Percentiles rank a stretch among this genome's conserved stretches.
Evolutionary conservation across 208 protist species (phyloP).

Genomic region (Strigomonas culicis): DNA sequence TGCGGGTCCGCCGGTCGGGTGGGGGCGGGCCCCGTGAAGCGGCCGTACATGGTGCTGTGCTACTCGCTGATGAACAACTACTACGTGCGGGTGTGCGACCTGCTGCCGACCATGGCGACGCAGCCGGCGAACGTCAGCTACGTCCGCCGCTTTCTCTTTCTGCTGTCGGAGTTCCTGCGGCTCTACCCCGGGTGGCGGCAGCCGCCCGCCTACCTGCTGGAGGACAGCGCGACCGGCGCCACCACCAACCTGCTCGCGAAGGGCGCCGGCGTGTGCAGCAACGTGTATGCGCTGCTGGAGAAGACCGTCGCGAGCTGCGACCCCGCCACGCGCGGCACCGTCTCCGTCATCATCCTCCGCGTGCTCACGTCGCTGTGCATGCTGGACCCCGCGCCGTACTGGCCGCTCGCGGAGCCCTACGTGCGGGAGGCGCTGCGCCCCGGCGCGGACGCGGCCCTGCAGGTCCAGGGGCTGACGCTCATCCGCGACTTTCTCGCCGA

Average conservation of each 20-base stretch:
- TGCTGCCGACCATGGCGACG: slow-evolving; percentile 41
- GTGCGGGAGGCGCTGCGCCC: slow-evolving; percentile 40
- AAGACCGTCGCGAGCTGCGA: slow-evolving; percentile 38
- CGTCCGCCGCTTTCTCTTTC: slow-evolving; percentile 81
- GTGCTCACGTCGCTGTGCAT: slow-evolving; percentile 79
- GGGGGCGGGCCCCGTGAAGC: slow-evolving; percentile 33
- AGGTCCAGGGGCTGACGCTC: slow-evolving; percentile 66
- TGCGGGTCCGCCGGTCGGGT: slow-evolving; percentile 38
- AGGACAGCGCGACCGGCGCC: slow-evolving; percentile 17
- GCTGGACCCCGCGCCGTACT: slow-evolving; percentile 67
- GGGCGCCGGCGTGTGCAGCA: slow-evolving; percentile 62
- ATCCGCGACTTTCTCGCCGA: slow-evolving; percentile 82
- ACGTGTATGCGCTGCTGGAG: slow-evolving; percentile 57
- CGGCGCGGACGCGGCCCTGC: slow-evolving; percentile 26
- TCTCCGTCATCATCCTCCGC: slow-evolving; percentile 62
- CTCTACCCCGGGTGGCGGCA: slow-evolving; percentile 75
- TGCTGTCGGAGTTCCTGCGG: slow-evolving; percentile 84
- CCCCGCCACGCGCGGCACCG: slow-evolving; percentile 16
- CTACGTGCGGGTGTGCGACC: slow-evolving; percentile 51
- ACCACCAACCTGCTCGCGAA: slow-evolving; percentile 45
- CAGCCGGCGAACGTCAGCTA: slow-evolving; percentile 59
- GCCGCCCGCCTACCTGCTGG: slow-evolving; percentile 19
- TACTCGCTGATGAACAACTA: slow-evolving; percentile 88
- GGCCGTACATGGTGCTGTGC: slow-evolving; percentile 67
- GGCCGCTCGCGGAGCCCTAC: slow-evolving; percentile 42